These are phyloP conservation scores for Annulohypoxylon bovei DNA, from an alignment of 495 filamentous ascomycete species.

Conservation along the genomic window DNA sequence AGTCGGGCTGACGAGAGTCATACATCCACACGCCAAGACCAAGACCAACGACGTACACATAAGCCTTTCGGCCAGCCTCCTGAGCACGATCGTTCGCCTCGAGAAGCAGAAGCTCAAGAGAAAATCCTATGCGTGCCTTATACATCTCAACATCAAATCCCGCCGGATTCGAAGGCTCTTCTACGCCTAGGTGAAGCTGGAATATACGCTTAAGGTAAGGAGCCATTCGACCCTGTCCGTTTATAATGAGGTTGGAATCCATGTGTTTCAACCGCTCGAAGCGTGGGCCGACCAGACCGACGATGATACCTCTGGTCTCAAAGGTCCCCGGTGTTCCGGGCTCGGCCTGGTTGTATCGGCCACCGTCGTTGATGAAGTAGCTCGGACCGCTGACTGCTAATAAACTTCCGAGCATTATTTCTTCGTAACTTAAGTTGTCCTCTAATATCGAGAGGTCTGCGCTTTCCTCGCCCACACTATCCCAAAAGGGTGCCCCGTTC, in stretches of 20 bases:
- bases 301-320: slow-evolving; percentile 41
- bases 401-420: slow-evolving; percentile 46
- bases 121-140: slow-evolving; percentile 45
- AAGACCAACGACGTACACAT: slow-evolving; percentile 51
- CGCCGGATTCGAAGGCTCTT: neutral
- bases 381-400: slow-evolving; percentile 44
- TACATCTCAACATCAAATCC: slow-evolving; percentile 40
- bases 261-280: slow-evolving; percentile 41
- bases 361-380: slow-evolving; percentile 44
- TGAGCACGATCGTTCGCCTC: slow-evolving; percentile 46
- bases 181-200: slow-evolving; percentile 32
- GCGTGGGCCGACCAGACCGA: slow-evolving; percentile 44
- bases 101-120: slow-evolving; percentile 43
- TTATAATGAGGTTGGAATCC: slow-evolving; percentile 32
- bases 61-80: slow-evolving; percentile 39
- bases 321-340: slow-evolving; percentile 13
- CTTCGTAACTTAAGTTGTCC: slow-evolving; percentile 45
- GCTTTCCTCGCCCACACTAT: slow-evolving; percentile 32
- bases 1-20: slow-evolving; percentile 12
- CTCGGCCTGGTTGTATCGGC: slow-evolving; percentile 20
- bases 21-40: slow-evolving; percentile 51
- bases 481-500: slow-evolving; percentile 19
- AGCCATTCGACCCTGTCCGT: slow-evolving; percentile 3
- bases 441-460: slow-evolving; percentile 3
- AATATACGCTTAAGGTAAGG: slow-evolving; percentile 34